These are phyloP conservation scores for Yarrowia sp. DNA, from an alignment of 805 yeast genomes.

Conservation along the genomic window DNA sequence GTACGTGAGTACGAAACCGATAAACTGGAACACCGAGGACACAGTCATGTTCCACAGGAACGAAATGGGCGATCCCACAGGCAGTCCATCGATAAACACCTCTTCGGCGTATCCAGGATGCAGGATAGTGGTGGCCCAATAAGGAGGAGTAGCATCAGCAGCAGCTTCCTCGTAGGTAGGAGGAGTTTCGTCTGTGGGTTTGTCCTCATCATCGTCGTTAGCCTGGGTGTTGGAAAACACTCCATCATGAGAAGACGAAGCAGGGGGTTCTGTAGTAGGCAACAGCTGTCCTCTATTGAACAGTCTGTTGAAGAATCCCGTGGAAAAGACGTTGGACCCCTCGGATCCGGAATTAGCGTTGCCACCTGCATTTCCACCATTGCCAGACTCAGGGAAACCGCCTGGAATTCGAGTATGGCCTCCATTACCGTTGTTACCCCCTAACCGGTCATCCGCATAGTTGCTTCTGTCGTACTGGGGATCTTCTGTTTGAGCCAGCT, in stretches of 20 bases:
- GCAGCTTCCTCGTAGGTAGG: conserved; percentile 97
- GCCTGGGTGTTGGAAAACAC: conserved; percentile 84
- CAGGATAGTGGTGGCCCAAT: conserved; percentile 90
- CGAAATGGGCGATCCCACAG: conserved; percentile 90
- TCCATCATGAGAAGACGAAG: conserved; percentile 63
- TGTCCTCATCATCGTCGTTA: conserved; percentile 67
- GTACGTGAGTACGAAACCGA: conserved; percentile 91
- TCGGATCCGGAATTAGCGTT: not conserved
- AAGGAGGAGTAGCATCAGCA: conserved; percentile 92
- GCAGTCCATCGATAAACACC: conserved; percentile 91
- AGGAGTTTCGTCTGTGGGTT: conserved; percentile 58
- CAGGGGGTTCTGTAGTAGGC: conserved; percentile 20
- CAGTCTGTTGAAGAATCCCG: conserved; percentile 28
- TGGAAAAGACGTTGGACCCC: conserved; percentile 27
- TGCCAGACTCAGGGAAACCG: not conserved
- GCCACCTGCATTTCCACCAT: not conserved
- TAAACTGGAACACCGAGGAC: conserved; percentile 88
- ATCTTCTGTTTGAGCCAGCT: conserved; percentile 29
- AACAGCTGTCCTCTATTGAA: conserved; percentile 22
- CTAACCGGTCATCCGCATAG: conserved; percentile 29
- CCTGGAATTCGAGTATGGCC: conserved; percentile 30
- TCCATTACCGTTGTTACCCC: conserved; percentile 10
- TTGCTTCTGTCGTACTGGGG: conserved; percentile 33
- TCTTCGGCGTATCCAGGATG: conserved; percentile 82
- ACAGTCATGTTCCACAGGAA: conserved; percentile 90